These are phyloP conservation scores for Geosmithia putterillii DNA, from an alignment of 2,329 filamentous ascomycete genomes.

Conservation along the genomic window DNA sequence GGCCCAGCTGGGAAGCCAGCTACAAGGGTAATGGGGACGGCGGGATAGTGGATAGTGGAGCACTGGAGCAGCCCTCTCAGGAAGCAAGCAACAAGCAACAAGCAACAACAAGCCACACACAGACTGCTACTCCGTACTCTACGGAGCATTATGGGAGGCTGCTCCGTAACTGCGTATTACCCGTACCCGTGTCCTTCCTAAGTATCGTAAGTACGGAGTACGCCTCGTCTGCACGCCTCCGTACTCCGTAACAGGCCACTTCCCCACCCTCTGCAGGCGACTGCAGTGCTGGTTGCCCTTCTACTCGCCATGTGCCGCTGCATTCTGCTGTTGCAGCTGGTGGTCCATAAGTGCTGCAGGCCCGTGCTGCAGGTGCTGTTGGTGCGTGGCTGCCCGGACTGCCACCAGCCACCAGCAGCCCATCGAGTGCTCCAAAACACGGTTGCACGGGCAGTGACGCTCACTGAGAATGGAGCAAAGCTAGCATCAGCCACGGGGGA, in stretches of 20 bases:
- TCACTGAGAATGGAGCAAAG: background rate
- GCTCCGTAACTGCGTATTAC: no score
- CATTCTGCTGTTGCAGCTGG: no score
- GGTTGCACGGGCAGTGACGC: background rate
- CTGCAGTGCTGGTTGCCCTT: background rate
- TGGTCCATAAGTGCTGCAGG: no score
- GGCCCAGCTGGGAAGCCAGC: background rate
- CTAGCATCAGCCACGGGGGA: background rate
- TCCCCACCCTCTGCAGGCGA: background rate
- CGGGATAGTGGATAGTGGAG: slow-evolving; percentile 1
- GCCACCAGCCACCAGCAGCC: background rate
- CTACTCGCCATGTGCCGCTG: background rate
- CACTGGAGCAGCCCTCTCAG: no score
- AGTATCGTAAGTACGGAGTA: no score
- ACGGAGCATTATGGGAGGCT: no score
- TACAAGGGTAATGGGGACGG: slow-evolving; percentile 1
- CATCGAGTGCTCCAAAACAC: background rate
- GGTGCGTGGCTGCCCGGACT: background rate
- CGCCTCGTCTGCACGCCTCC: no score
- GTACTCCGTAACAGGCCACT: no score
- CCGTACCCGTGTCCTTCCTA: no score
- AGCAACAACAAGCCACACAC: no score
- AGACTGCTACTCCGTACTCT: no score
- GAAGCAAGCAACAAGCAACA: background rate
- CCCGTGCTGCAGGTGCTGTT: no score